Conservation (phyloP, 805 yeast species). For the Cyberlindnera euphorbiae region DNA sequence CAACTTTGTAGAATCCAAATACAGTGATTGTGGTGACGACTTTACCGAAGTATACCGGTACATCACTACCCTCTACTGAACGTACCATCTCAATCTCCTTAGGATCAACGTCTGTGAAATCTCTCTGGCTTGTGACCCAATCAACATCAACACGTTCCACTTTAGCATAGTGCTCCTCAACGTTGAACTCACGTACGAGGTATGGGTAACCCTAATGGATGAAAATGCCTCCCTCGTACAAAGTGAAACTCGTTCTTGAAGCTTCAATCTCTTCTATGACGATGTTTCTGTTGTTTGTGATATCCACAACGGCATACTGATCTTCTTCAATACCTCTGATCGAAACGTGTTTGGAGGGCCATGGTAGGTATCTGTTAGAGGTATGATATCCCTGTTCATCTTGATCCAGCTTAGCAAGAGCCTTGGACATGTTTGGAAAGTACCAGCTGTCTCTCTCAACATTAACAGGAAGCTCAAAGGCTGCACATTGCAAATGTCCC, state of each 20-base stretch:
- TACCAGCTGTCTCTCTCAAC: conserved; percentile 48
- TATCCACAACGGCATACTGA: conserved; percentile 83
- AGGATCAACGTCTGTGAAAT: conserved; percentile 92
- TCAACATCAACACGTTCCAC: conserved; percentile 89
- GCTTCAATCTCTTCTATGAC: conserved; percentile 89
- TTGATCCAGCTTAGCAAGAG: conserved; percentile 31
- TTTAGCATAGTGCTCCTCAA: conserved; percentile 74
- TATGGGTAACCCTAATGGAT: conserved; percentile 93
- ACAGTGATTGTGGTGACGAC: conserved; percentile 71
- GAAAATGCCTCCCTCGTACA: conserved; percentile 90
- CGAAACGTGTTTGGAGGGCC: conserved; percentile 75
- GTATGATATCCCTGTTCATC: conserved; percentile 49
- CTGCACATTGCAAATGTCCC: conserved; percentile 92
- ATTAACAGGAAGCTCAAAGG: conserved; percentile 70
- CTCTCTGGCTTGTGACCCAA: conserved; percentile 90
- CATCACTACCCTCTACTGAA: conserved; percentile 42
- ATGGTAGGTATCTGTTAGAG: conserved; percentile 59
- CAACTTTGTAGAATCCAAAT: conserved; percentile 90
- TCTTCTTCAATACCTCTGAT: conserved; percentile 82
- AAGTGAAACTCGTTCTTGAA: conserved; percentile 80
- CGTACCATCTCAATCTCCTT: conserved; percentile 60
- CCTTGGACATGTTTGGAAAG: conserved; percentile 38
- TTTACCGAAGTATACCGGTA: conserved; percentile 73
- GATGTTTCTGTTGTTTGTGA: conserved; percentile 67
- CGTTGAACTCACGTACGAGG: conserved; percentile 76